A percentile compares a stretch with the other conserved stretches of the same genome.
These are phyloP conservation scores for Globisporangium alternatum DNA, from an alignment of 352 stramenopile genomes.

Conservation along the genomic window DNA sequence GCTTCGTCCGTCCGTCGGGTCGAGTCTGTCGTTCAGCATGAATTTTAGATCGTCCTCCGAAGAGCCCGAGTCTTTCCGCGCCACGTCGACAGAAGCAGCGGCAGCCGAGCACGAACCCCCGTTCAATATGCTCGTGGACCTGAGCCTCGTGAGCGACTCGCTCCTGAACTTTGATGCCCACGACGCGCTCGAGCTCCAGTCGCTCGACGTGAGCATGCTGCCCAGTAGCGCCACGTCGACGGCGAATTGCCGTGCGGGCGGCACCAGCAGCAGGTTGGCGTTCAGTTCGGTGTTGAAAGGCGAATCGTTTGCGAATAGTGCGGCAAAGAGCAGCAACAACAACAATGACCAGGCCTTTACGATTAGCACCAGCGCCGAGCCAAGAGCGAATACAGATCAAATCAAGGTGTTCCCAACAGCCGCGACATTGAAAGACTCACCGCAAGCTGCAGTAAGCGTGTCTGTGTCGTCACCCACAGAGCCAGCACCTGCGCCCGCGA, in stretches of 20 bases:
- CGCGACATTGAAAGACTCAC: not conserved
- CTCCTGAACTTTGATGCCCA: not conserved
- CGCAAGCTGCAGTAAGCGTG: not conserved
- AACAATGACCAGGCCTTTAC: slow-evolving; percentile 2
- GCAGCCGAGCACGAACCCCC: not conserved
- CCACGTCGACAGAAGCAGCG: not conserved
- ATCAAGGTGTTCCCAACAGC: not conserved
- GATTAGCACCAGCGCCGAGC: slow-evolving; percentile 3
- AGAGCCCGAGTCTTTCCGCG: not conserved
- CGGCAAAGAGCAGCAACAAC: not conserved
- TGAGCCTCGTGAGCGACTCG: slow-evolving; percentile 1
- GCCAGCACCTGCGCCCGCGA: not conserved
- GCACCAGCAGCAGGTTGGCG: not conserved
- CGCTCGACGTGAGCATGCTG: slow-evolving; percentile 6
- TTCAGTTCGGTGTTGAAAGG: not conserved
- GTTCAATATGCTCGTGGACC: slow-evolving; percentile 14
- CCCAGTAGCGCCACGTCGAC: not conserved
- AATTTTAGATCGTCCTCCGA: not conserved
- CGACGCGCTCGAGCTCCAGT: slow-evolving; percentile 9
- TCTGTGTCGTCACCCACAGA: not conserved
- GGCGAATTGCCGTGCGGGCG: not conserved
- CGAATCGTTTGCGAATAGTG: not conserved
- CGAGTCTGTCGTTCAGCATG: not conserved
- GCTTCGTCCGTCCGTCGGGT: not conserved
- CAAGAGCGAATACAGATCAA: not conserved